Evolutionary conservation across 805 yeast species (phyloP).

Genomic region (Starmerella kuoi): DNA sequence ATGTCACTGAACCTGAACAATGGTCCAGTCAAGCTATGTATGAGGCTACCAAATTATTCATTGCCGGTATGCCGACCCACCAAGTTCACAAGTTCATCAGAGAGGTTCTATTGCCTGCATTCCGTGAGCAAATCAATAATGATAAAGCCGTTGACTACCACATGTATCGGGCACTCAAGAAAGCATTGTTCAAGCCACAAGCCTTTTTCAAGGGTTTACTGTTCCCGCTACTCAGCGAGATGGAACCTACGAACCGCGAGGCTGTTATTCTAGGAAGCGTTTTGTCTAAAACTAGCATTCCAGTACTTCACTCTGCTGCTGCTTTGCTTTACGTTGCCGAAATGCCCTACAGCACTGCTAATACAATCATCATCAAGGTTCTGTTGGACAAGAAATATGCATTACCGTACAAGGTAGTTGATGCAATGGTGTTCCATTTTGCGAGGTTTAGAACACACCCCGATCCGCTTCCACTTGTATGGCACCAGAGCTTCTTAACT

Average conservation of each 20-base stretch:
- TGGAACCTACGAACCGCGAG: constrained; percentile 73
- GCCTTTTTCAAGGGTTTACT: constrained; percentile 95
- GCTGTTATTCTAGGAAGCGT: constrained; percentile 93
- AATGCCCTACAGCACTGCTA: constrained; percentile 74
- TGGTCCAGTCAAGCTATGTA: constrained; percentile 95
- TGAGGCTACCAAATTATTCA: constrained; percentile 90
- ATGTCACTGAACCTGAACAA: constrained; percentile 77
- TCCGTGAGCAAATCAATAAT: constrained; percentile 31
- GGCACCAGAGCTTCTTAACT: constrained; percentile 93
- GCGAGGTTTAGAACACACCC: constrained; percentile 59
- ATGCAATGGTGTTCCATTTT: constrained; percentile 85
- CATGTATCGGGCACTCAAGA: constrained; percentile 79
- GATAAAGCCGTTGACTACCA: constrained; percentile 70
- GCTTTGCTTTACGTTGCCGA: constrained; percentile 78
- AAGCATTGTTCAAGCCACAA: constrained; percentile 89
- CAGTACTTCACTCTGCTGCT: constrained; percentile 91
- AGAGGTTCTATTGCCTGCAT: constrained; percentile 31
- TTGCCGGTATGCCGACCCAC: constrained; percentile 73
- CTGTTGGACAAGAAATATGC: constrained; percentile 92
- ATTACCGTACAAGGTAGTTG: constrained; percentile 89
- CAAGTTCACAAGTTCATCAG: constrained; percentile 80
- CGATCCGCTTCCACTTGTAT: constrained; percentile 74
- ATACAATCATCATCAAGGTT: constrained; percentile 79
- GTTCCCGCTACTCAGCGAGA: constrained; percentile 79
- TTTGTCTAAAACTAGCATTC: constrained; percentile 76